A percentile compares a stretch with the other conserved stretches of the same genome.
phyloP scores from a whole-genome alignment of 2,329 filamentous ascomycete species.

The Hymenoscyphus albidus region DNA sequence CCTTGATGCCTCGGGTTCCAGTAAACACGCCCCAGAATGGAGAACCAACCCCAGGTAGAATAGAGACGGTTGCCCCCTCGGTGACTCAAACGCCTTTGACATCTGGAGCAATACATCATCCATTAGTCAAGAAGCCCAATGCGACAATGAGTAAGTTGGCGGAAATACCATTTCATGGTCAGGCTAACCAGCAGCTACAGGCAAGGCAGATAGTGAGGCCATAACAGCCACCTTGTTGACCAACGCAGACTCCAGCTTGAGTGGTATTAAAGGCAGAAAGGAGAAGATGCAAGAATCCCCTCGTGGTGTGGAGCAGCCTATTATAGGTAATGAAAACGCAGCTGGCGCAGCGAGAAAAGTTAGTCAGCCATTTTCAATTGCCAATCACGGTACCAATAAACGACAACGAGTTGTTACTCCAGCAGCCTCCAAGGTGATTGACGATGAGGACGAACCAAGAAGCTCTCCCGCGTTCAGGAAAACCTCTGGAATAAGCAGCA shows the following conservation, averaged over 20 bases:
- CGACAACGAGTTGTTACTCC: slow-evolving; percentile 46
- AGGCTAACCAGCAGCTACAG: not conserved
- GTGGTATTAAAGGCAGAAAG: slow-evolving; percentile 27
- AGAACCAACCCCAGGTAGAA: not conserved
- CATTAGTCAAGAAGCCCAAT: slow-evolving; percentile 5
- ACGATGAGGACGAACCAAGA: slow-evolving; percentile 46
- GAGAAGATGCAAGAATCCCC: slow-evolving; percentile 25
- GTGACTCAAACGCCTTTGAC: slow-evolving; percentile 6
- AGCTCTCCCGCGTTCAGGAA: slow-evolving; percentile 29
- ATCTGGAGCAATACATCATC: slow-evolving; percentile 3
- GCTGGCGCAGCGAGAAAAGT: slow-evolving; percentile 17
- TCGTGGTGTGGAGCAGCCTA: slow-evolving; percentile 4
- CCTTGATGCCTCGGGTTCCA: slow-evolving; percentile 29
- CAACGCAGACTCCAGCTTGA: not conserved
- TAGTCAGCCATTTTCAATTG: slow-evolving; percentile 6
- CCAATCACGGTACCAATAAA: slow-evolving; percentile 36
- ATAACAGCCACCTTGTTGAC: not conserved
- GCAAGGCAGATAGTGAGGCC: not conserved
- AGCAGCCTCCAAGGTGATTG: slow-evolving; percentile 43
- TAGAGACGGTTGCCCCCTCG: not conserved
- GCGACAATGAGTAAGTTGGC: slow-evolving; percentile 4
- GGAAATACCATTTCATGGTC: not conserved
- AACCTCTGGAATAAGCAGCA: slow-evolving; percentile 19
- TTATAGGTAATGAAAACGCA: slow-evolving; percentile 11
- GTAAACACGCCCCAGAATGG: slow-evolving; percentile 29